phyloP scores from a whole-genome alignment of 2,329 filamentous ascomycete genomes.

The Pestalotiopsis sp. region DNA sequence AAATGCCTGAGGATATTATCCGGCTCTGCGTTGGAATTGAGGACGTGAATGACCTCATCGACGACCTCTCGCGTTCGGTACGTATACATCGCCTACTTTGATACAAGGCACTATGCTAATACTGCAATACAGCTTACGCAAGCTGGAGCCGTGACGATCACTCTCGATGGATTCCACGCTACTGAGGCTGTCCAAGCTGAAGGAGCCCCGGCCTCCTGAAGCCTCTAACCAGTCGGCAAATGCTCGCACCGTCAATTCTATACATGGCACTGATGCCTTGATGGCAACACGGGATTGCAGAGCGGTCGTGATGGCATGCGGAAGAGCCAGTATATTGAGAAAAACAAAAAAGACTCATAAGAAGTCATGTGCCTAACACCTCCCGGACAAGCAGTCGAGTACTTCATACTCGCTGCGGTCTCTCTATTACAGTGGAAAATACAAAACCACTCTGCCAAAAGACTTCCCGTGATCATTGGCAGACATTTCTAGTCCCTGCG shows the following conservation, averaged over 20 bases:
- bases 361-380: neutral
- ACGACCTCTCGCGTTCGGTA: constrained; percentile 89
- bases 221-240: neutral
- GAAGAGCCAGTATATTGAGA: neutral
- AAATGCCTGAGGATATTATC: constrained; percentile 97
- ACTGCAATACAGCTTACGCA: constrained; percentile 70
- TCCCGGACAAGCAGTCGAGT: neutral
- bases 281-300: neutral
- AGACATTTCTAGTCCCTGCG: neutral
- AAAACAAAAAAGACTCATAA: neutral
- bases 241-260: neutral
- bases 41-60: constrained; percentile 86
- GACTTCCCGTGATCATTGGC: neutral
- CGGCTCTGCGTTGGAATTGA: constrained; percentile 95
- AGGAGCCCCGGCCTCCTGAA: neutral
- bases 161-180: constrained; percentile 80
- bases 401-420: neutral
- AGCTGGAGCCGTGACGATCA: constrained; percentile 89
- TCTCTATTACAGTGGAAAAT: neutral
- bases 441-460: neutral
- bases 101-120: neutral
- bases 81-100: constrained; percentile 41
- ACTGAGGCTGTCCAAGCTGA: constrained; percentile 18
- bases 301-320: neutral
- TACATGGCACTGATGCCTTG: neutral